Base-by-base conservation (phyloP, 805 yeast genomes). In the Helenozyma baotianmanensis region DNA sequence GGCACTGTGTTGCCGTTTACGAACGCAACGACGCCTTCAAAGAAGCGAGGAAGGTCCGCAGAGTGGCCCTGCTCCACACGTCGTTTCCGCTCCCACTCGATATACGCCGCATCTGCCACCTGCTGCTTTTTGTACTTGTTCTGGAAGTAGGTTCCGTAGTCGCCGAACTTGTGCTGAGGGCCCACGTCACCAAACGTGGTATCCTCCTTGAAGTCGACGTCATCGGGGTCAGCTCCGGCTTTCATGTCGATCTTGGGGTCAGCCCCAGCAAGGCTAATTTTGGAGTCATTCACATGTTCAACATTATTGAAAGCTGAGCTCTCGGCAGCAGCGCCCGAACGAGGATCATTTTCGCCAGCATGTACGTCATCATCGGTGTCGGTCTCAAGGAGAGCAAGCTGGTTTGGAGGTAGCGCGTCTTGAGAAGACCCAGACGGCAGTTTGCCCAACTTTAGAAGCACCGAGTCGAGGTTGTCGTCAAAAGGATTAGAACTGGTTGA, bases 1-100 rank as follows among this genome's bases (percentile, higher is more conserved):
- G 97, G 97, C 2, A 59, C 61, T 0, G 97, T 90, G 48, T 82
- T 78, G 1, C 98, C 98, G 49, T 88, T 89, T n/a, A 90, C 87
- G 54, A 82, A 79, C 4, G 90, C 68, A 1, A 65, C 57, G 52
- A 89, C 84, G 1, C 71, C 76, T 23, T 61, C 48, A 51, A 90
- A 88, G 1, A 89, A 62, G 2, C 51, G 55, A 9, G 45, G 51
- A 12, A 41, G 30, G 4, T 34, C 33, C 6, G 38, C 25, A 13
- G 37, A 16, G 10, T 41, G 39, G 1, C 48, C 43, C 14, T 36
- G 35, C 3, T 40, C 44, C 3, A 29, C 35, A 6, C 54, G 53
- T 13, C 75, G 55, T 27, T 65, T 51, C 16, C 46, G 43, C 21
- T 75, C 72, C 76, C 81, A 78, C 21, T 62, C 54, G 1, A 69